Percentiles rank a stretch among this genome's conserved stretches.
These are phyloP conservation scores for Neurospora sp. DNA, from an alignment of 2,329 filamentous ascomycete genomes.

Conservation along the genomic window DNA sequence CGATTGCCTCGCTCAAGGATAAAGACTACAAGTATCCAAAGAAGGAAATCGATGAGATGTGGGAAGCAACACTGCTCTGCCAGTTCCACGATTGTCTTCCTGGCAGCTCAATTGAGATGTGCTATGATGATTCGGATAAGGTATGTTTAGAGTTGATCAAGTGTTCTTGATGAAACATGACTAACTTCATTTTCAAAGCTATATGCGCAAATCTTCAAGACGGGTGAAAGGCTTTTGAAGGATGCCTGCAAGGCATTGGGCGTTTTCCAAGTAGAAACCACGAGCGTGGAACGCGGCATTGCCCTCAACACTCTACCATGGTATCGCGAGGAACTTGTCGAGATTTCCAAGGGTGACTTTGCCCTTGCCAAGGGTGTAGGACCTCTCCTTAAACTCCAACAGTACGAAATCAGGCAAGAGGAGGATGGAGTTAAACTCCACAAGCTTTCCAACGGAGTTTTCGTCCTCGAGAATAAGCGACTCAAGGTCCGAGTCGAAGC, in stretches of 20 bases:
- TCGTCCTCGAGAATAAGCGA: conserved; percentile 69
- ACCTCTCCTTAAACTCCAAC: conserved; percentile 39
- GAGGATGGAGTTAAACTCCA: conserved; percentile 42
- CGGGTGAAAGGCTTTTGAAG: conserved; percentile 60
- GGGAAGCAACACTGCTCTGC: conserved; percentile 83
- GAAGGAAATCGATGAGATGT: conserved; percentile 88
- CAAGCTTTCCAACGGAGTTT: conserved; percentile 50
- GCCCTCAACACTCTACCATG: conserved; percentile 84
- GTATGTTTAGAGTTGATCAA: conserved; percentile 26
- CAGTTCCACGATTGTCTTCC: conserved; percentile 98
- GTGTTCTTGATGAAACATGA: neutral
- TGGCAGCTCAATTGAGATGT: conserved; percentile 94
- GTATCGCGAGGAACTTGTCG: conserved; percentile 66
- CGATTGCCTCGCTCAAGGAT: conserved; percentile 67
- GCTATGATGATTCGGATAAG: conserved; percentile 89
- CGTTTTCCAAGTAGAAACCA: conserved; percentile 36
- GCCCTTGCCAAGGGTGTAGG: conserved; percentile 50
- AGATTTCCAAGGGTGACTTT: conserved; percentile 43
- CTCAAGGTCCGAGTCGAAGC: conserved; percentile 62
- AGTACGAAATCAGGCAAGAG: conserved; percentile 35
- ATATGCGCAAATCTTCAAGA: conserved; percentile 74
- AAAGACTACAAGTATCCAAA: conserved; percentile 82
- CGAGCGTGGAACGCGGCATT: conserved; percentile 38
- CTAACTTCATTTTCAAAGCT: conserved; percentile 37
- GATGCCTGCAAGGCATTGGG: conserved; percentile 61